Evolutionary conservation across 345 rosid species (phyloP), one percentile per base, ranked within the genome.

Genomic region (Zanthoxylum bungeanum): DNA sequence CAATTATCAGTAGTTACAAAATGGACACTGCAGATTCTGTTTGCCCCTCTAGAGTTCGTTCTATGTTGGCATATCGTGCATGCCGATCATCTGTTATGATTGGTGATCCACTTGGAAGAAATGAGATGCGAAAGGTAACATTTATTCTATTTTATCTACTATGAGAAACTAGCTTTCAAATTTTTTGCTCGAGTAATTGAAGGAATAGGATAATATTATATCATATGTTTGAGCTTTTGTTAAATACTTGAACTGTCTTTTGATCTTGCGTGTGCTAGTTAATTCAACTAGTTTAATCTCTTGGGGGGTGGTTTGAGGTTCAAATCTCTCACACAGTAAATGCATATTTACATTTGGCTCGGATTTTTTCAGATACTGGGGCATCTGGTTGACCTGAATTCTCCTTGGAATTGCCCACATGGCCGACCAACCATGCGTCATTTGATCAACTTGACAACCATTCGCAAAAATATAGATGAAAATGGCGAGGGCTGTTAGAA

Each of bases 361-460:
- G 22, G 40, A 39, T 22, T 50, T 64, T n/a, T 47, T 59, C 87
- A 95, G 99, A 91, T 95, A 81, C 78, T 95, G 0, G 85, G 80
- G 77, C 96, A 88, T 84, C 80, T 95, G 75, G 92, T 88, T 57
- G 91, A 76, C 30, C 83, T 95, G 68, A 92, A 84, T 57, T 95
- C 99, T 46, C 99, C 98, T n/a, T 95, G 98, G 98, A 95, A 95
- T 80, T 95, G 96, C 76, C 99, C 99, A 1, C 99, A 95, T 27
- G 99, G 99, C 65, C 84, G 99, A 75, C 99, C 99, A 47, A 95
- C 99, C 1, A 95, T 95, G 99, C 90, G 97, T 22, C 99, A 95
- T 84, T 85, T 95, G 82, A 86, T 92, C 0, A 96, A 95, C 81
- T 81, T 95, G 83, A 66, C 90, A 14, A 70, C 89, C 33, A 44